Conservation (phyloP, 176 grass and related monocot species). For the Oryza glumipatula region DNA sequence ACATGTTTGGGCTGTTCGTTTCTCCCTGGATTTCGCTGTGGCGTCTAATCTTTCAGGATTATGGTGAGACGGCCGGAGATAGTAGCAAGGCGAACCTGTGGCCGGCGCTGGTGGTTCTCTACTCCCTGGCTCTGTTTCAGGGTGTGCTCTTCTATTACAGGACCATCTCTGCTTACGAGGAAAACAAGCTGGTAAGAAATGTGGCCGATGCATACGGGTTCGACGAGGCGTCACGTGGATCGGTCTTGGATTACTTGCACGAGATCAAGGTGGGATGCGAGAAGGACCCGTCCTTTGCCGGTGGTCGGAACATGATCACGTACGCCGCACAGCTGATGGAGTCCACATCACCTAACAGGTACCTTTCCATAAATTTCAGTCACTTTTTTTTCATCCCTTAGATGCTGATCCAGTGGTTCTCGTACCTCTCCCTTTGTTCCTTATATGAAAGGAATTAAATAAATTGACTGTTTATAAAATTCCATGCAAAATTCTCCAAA, state of each 20-base stretch:
- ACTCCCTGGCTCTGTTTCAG: neutral
- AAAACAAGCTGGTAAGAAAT: neutral
- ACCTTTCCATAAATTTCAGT: too few relatives aligned
- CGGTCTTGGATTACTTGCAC: neutral
- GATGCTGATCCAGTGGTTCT: too few relatives aligned
- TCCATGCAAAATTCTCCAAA: too few relatives aligned
- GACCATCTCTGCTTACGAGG: neutral
- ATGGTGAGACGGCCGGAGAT: neutral
- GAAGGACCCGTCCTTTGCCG: neutral
- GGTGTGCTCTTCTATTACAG: neutral
- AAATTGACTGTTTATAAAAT: too few relatives aligned
- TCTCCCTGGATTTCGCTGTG: neutral
- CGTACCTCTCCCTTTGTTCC: too few relatives aligned
- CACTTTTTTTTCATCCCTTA: too few relatives aligned
- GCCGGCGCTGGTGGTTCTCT: neutral
- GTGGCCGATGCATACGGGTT: neutral
- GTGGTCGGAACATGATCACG: neutral
- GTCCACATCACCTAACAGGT: neutral
- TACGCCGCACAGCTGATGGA: neutral
- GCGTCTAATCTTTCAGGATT: neutral
- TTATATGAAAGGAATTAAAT: too few relatives aligned
- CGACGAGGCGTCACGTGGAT: fast-evolving
- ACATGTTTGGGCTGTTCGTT: neutral
- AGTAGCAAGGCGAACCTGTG: neutral
- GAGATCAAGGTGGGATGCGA: neutral